phyloP scores from a whole-genome alignment of 495 filamentous ascomycete genomes.

The Aspergillus carlsbadensis region DNA sequence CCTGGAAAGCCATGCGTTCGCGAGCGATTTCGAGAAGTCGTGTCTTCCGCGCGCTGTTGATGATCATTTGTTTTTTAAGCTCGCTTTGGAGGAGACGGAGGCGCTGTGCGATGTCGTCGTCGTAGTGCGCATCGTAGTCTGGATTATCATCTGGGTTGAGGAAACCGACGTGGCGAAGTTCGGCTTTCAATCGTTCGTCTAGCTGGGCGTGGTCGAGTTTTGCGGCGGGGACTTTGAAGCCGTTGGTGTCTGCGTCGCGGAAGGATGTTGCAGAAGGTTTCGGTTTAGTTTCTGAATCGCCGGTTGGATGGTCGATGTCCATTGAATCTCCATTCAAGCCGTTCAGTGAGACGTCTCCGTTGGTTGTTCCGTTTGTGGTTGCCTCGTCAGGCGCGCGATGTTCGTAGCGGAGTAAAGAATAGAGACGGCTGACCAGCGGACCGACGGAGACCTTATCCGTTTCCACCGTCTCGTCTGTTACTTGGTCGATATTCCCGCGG shows the following conservation, averaged over 20 bases:
- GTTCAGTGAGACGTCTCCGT: conserved; percentile 48
- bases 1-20: conserved; percentile 90
- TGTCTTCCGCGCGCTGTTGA: conserved; percentile 87
- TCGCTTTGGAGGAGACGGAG: conserved; percentile 80
- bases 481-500: conserved; percentile 76
- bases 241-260: conserved; percentile 62
- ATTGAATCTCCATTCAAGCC: conserved; percentile 55
- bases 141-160: conserved; percentile 65
- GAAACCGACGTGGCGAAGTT: conserved; percentile 93
- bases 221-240: conserved; percentile 54
- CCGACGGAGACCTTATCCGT: conserved; percentile 90
- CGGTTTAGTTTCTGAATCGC: conserved; percentile 46
- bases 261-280: conserved; percentile 73
- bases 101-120: conserved; percentile 92
- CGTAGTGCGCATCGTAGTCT: conserved; percentile 84
- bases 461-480: conserved; percentile 81
- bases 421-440: conserved; percentile 78
- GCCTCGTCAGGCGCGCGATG: conserved; percentile 62
- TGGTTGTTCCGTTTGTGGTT: conserved; percentile 50
- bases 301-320: conserved; percentile 43
- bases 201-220: conserved; percentile 81
- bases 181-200: conserved; percentile 85
- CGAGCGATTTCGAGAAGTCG: conserved; percentile 80
- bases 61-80: conserved; percentile 73
- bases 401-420: conserved; percentile 80